These are phyloP conservation scores for Colletotrichum horii DNA, from an alignment of 2,329 filamentous ascomycete genomes.

Conservation along the genomic window DNA sequence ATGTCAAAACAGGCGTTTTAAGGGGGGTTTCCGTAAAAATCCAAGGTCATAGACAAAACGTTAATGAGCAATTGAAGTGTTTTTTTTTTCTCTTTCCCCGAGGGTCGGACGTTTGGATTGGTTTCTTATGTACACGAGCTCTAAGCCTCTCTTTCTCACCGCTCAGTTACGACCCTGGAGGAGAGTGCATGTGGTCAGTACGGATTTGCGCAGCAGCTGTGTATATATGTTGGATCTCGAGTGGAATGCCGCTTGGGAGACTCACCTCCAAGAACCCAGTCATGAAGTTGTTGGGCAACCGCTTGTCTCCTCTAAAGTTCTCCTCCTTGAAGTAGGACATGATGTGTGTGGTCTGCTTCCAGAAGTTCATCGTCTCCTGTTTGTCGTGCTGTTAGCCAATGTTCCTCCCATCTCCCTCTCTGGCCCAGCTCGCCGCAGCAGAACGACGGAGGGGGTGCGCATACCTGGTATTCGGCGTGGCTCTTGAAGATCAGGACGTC, in stretches of 20 bases:
- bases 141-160: not conserved
- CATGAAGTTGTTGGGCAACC: slow-evolving; percentile 89
- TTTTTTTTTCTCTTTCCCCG: not conserved
- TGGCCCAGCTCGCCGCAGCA: not conserved
- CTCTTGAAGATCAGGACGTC: slow-evolving; percentile 92
- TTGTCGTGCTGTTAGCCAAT: not conserved
- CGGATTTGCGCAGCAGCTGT: not conserved
- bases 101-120: slow-evolving; percentile 11
- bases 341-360: slow-evolving; percentile 95
- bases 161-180: slow-evolving; percentile 26
- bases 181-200: not conserved
- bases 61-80: not conserved
- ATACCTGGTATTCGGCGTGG: slow-evolving; percentile 91
- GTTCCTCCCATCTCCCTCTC: not conserved
- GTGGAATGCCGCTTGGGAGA: slow-evolving; percentile 3
- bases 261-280: slow-evolving; percentile 91
- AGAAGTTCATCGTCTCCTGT: slow-evolving; percentile 98
- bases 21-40: not conserved
- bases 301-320: slow-evolving; percentile 75
- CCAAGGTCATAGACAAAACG: slow-evolving; percentile 4
- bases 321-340: slow-evolving; percentile 97
- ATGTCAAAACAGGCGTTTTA: not conserved
- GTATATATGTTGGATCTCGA: not conserved
- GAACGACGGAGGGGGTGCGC: slow-evolving; percentile 9
- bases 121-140: slow-evolving; percentile 19